Base-by-base conservation (phyloP, 1,284 basidiomycete species). In the Psilocybe mexicana region DNA sequence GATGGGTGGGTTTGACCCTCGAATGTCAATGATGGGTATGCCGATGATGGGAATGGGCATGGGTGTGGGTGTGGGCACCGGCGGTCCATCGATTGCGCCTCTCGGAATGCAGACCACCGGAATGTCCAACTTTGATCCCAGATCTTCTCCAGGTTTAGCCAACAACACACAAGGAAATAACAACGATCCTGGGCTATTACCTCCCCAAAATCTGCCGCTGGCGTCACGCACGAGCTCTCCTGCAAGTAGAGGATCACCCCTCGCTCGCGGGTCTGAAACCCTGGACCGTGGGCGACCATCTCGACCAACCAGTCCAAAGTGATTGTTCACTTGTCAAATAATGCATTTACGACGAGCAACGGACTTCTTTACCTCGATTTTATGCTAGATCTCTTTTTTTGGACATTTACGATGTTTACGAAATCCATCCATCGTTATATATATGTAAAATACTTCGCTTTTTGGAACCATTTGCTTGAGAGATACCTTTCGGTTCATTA, bases 31-130 rank as follows among this genome's bases (percentile, higher is more conserved):
- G 79, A 79, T 80, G 77, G 73, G 76, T 4, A 80, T 79, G 77
- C 76, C 76, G 2, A 76, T 76, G 75, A 80, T 81, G 79, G 74
- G 74, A n/a, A 65, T 70, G 68, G 63, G 69, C 24, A 76, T 78
- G 75, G 73, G 73, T 26, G 77, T 72, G 72, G 72, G 74, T 46
- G 85, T 87, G 81, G 74, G 76, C 10, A 62, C 86, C 81, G 74
- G 76, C 35, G 76, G 79, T 68, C 77, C 74, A 1, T 70, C 70
- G 64, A 78, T 79, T 74, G 70, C 66, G 64, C 71, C 72, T 36
- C 72, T 80, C 67, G 71, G 71, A 7, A 77, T 82, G 79, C 82
- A 84, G 65, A 84, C 83, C 79, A 84, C 83, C 7, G 85, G 85
- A 11, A 80, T 79, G 71, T 77, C 80, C 49, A 67, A 68, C 28